Percentiles rank a stretch among this genome's conserved stretches.
phyloP scores from a whole-genome alignment of 2,329 filamentous ascomycete genomes.

The Claviceps fusiformis region DNA sequence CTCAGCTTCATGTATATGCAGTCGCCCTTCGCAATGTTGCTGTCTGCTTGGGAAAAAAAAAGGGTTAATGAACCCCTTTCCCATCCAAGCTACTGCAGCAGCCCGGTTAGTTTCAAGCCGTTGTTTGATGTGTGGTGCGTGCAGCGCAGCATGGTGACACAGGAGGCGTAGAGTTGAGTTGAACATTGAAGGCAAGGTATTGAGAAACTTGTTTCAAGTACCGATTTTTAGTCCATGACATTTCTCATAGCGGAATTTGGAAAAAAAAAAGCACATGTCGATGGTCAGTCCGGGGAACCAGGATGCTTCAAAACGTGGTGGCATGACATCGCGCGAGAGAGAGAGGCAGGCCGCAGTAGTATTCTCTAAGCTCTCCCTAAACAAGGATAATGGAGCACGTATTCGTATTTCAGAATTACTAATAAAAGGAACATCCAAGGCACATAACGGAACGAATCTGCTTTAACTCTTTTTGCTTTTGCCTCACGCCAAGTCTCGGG shows the following conservation, averaged over 20 bases:
- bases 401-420: neutral
- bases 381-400: neutral
- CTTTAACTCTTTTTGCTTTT: neutral
- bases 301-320: neutral
- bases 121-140: neutral
- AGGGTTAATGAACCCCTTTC: neutral
- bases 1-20: neutral
- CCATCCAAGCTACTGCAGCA: neutral
- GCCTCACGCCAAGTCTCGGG: neutral
- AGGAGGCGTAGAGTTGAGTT: neutral
- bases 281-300: neutral
- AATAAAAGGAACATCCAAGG: neutral
- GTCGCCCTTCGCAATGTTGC: neutral
- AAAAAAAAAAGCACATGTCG: neutral
- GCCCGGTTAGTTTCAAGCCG: neutral
- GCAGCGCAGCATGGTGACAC: neutral
- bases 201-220: neutral
- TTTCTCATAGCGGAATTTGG: neutral
- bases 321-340: neutral
- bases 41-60: neutral
- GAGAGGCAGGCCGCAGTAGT: neutral
- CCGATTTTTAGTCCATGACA: too few relatives aligned
- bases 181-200: neutral
- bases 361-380: too few relatives aligned
- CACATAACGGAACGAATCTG: neutral